A percentile compares a stretch with the other conserved stretches of the same genome.
These are phyloP conservation scores for Grifola frondosa DNA, from an alignment of 1,284 basidiomycete genomes.

Conservation along the genomic window DNA sequence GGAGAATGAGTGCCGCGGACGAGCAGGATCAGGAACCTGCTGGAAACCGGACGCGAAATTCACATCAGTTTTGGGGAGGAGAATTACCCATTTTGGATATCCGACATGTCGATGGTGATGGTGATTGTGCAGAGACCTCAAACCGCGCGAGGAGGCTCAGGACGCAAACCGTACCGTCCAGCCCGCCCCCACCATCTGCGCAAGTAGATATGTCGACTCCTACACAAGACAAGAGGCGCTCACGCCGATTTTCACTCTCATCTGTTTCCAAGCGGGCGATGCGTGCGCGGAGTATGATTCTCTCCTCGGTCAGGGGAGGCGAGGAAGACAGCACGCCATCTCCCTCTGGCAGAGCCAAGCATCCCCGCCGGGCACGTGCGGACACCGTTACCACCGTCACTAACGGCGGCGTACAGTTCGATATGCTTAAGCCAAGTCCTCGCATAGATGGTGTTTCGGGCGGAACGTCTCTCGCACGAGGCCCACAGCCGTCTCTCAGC, in stretches of 20 bases:
- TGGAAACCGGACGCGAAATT: too few relatives aligned
- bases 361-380: neutral
- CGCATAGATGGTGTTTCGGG: too few relatives aligned
- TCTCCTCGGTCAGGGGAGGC: slow-evolving; percentile 11
- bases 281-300: slow-evolving; percentile 20
- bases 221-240: slow-evolving; percentile 16
- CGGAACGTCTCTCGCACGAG: too few relatives aligned
- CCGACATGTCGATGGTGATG: neutral
- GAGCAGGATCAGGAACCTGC: too few relatives aligned
- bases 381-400: slow-evolving; percentile 19
- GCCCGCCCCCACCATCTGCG: neutral
- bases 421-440: slow-evolving; percentile 15
- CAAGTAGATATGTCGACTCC: neutral
- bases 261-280: slow-evolving; percentile 26
- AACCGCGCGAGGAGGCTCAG: slow-evolving; percentile 4
- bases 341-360: neutral
- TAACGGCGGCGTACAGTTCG: slow-evolving; percentile 16
- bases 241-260: slow-evolving; percentile 30
- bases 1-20: too few relatives aligned
- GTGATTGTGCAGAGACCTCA: slow-evolving; percentile 6
- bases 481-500: too few relatives aligned
- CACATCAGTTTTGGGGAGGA: slow-evolving; percentile 15
- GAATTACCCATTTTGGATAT: slow-evolving; percentile 11
- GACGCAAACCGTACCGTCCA: slow-evolving; percentile 10
- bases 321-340: slow-evolving; percentile 1